Base-by-base conservation (phyloP, 352 stramenopile genomes). In the Albugo candida region DNA sequence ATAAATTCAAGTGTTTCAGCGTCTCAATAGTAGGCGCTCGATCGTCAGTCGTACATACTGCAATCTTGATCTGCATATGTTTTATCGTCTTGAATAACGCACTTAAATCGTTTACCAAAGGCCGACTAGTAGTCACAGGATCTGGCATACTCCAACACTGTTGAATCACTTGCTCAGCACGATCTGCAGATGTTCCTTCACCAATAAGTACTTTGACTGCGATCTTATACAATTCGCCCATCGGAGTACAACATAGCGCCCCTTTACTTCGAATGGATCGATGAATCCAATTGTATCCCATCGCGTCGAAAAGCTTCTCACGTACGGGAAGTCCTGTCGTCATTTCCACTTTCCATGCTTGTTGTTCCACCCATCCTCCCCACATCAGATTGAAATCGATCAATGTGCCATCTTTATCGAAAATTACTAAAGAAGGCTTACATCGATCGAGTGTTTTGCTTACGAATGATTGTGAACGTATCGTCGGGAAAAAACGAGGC, bases 301-400 rank as follows among this genome's bases (percentile, higher is more conserved):
- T 87, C 51, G 73, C 74, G 38, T 81, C 64, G 49, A 85, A 88
- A 20, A 89, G 68, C 58, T 86, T 85, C 56, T 88, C 72, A 24
- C 77, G 74, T 37, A 89, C 72, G 3, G 74, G 74, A 20, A 85
- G 49, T 14, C 51, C 50, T 12, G 72, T 85, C 18, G 70, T 87
- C 75, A 88, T 89, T 56, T 92, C 79, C 17, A 92, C 69, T 42
- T 73, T 67, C 72, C 72, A 87, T 6, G 76, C 78, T 45, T 89
- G 75, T 4, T 69, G 83, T 55, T 89, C 76, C 49, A 88, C 69
- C 76, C 76, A 92, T 39, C 71, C 70, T 47, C 74, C 75, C 79
- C 79, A 92, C 79, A 89, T 92, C 61, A 83, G 65, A 49, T 84
- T 87, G 50, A 92, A 92, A 56, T 92, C 79, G 51, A 92, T 91